Evolutionary conservation across 108 stramenopile genomes (phyloP), one percentile per base, ranked within the genome.

Genomic region (Stephanodiscus triporus): DNA sequence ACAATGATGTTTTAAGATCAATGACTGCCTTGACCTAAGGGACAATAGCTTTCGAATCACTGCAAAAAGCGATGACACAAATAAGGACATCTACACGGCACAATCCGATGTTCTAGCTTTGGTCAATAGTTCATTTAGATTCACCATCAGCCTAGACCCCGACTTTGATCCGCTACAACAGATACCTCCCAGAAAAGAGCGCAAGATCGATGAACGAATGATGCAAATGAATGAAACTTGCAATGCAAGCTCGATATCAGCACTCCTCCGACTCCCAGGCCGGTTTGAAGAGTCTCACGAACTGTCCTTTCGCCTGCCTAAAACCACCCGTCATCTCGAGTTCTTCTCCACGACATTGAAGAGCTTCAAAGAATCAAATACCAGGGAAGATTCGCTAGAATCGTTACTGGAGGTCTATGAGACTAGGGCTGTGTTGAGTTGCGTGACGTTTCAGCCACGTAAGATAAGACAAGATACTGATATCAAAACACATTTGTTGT

Each of bases 81-180:
- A 49, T 20, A 17, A 49, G 4, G 49, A 49, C 19, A 49, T 19
- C n/a, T n/a, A n/a, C n/a, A n/a, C n/a, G 49, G 51, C 51, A 0
- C 51, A 23, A 51, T 20, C 53, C 24, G 26, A 11, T 27, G 26
- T 32, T 27, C 30, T 59, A 59, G 58, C 23, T 13, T 13, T 54
- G 13, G 23, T 54, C 9, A 23, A 50, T 19, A 20, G 27, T n/a
- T 16, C 0, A 34, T 11, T 4, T 0, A 48, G 38, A 11, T 67
- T 22, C 45, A 38, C 32, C 9, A 60, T 75, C 56, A 42, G 74
- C 14, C 42, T 75, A 40, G 74, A 75, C 29, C 74, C 74, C 47
- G 74, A 75, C 26, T 58, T 75, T 34, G 65, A 56, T 24, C 19
- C 66, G 48, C 9, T 11, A 29, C 6, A 11, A 47, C n/a, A 14